These are phyloP conservation scores for Penicillium glabrum DNA, from an alignment of 2,329 filamentous ascomycete genomes.

Conservation along the genomic window DNA sequence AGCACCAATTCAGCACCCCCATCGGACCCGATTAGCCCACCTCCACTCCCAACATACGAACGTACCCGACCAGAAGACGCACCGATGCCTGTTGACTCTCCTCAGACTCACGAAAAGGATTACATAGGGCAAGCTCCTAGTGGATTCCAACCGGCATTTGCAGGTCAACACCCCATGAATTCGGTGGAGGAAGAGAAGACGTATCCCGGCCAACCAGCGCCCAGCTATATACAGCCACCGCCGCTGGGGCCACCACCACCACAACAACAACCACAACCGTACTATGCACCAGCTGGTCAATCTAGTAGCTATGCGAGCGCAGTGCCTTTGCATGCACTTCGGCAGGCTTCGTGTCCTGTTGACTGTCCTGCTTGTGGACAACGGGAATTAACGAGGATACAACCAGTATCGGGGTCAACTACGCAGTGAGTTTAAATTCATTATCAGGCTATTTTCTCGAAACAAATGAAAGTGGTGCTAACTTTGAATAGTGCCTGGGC, in stretches of 20 bases:
- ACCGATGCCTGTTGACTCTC: slow-evolving; percentile 1
- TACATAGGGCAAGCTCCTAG: slow-evolving; percentile 8
- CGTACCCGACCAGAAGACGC: background rate
- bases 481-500: slow-evolving; percentile 45
- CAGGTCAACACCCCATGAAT: slow-evolving; percentile 2
- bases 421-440: slow-evolving; percentile 26
- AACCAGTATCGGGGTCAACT: slow-evolving; percentile 25
- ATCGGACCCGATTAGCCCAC: background rate
- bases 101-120: background rate
- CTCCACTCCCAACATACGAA: background rate
- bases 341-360: slow-evolving; percentile 40
- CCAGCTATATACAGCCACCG: background rate
- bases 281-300: slow-evolving; percentile 17
- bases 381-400: slow-evolving; percentile 31
- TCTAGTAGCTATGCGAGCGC: slow-evolving; percentile 26
- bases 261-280: slow-evolving; percentile 1
- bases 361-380: slow-evolving; percentile 50
- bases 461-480: background rate
- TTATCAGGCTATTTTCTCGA: too few relatives aligned
- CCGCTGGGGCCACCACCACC: background rate
- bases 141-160: background rate
- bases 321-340: slow-evolving; percentile 26
- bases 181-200: slow-evolving; percentile 10
- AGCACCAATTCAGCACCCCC: background rate
- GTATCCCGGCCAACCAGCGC: slow-evolving; percentile 16